A percentile compares a stretch with the other conserved stretches of the same genome.
Evolutionary conservation across 1,284 basidiomycete genomes (phyloP).

Genomic region (Moesziomyces globuligerus): DNA sequence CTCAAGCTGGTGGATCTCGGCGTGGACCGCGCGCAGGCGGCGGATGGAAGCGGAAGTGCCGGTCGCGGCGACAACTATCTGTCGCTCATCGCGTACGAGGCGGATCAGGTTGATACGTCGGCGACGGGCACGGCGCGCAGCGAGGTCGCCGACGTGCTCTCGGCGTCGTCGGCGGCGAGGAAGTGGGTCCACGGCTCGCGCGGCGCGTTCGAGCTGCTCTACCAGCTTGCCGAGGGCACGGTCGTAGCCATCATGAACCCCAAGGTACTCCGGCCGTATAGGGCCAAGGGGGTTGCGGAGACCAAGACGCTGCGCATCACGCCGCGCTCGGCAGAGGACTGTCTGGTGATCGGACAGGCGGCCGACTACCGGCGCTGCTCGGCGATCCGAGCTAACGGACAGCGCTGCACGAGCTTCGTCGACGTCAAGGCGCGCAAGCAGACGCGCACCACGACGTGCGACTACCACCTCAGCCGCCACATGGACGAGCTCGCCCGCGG

Average conservation of each 20-base stretch:
- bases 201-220: slow-evolving; percentile 88
- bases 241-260: slow-evolving; percentile 91
- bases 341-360: slow-evolving; percentile 85
- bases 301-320: slow-evolving; percentile 85
- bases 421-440: slow-evolving; percentile 38
- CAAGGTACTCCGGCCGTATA: slow-evolving; percentile 80
- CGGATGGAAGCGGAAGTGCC: slow-evolving; percentile 63
- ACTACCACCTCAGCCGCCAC: slow-evolving; percentile 84
- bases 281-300: slow-evolving; percentile 4
- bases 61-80: slow-evolving; percentile 82
- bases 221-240: slow-evolving; percentile 84
- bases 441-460: slow-evolving; percentile 72
- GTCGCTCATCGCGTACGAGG: slow-evolving; percentile 85
- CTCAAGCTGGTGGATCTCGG: slow-evolving; percentile 87
- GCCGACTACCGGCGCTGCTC: slow-evolving; percentile 84
- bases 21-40: slow-evolving; percentile 70
- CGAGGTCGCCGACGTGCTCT: slow-evolving; percentile 22
- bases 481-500: slow-evolving; percentile 78
- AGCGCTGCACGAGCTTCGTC: slow-evolving; percentile 76
- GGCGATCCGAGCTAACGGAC: slow-evolving; percentile 78
- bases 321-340: slow-evolving; percentile 80
- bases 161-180: slow-evolving; percentile 67
- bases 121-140: slow-evolving; percentile 9
- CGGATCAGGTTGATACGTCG: slow-evolving; percentile 73
- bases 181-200: slow-evolving; percentile 85